phyloP scores from a whole-genome alignment of 2,329 filamentous ascomycete species.

The Penicillium sp. region DNA sequence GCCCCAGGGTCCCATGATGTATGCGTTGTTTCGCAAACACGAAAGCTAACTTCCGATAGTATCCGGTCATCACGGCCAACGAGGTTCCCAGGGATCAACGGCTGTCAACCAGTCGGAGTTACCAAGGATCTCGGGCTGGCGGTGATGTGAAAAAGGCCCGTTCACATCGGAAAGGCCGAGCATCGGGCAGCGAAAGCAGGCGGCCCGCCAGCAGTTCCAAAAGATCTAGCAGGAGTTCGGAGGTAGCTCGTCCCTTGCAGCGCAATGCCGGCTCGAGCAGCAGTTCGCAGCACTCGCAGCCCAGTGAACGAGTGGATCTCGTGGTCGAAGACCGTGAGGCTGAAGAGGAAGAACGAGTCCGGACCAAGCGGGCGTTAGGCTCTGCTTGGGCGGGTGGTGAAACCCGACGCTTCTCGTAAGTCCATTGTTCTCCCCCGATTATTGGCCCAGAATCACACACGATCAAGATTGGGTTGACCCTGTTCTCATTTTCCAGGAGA shows the following conservation, averaged over 20 bases:
- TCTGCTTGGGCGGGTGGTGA: slow-evolving; percentile 61
- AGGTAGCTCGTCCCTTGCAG: slow-evolving; percentile 28
- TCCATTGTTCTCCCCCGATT: neutral
- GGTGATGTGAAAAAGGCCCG: slow-evolving; percentile 44
- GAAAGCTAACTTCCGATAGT: slow-evolving; percentile 58
- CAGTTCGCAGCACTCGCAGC: slow-evolving; percentile 60
- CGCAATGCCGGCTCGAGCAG: slow-evolving; percentile 42
- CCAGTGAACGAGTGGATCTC: slow-evolving; percentile 68
- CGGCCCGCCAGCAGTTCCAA: slow-evolving; percentile 34
- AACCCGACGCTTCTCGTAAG: slow-evolving; percentile 38
- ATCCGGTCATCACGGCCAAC: slow-evolving; percentile 87
- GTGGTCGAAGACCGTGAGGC: slow-evolving; percentile 68
- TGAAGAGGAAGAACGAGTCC: slow-evolving; percentile 65
- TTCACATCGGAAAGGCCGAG: slow-evolving; percentile 40
- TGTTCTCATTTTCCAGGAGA: slow-evolving; percentile 29
- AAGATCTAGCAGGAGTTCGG: slow-evolving; percentile 38
- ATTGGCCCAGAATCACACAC: slow-evolving; percentile 3
- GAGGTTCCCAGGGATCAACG: slow-evolving; percentile 74
- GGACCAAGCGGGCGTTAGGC: slow-evolving; percentile 65
- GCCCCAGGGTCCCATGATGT: neutral
- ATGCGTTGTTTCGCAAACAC: neutral
- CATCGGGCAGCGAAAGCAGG: slow-evolving; percentile 26
- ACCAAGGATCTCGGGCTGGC: slow-evolving; percentile 43
- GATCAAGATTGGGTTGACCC: slow-evolving; percentile 20
- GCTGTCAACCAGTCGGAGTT: slow-evolving; percentile 60